These are phyloP conservation scores for Cydonia oblonga DNA, from an alignment of 331 rosid genomes.

Conservation along the genomic window DNA sequence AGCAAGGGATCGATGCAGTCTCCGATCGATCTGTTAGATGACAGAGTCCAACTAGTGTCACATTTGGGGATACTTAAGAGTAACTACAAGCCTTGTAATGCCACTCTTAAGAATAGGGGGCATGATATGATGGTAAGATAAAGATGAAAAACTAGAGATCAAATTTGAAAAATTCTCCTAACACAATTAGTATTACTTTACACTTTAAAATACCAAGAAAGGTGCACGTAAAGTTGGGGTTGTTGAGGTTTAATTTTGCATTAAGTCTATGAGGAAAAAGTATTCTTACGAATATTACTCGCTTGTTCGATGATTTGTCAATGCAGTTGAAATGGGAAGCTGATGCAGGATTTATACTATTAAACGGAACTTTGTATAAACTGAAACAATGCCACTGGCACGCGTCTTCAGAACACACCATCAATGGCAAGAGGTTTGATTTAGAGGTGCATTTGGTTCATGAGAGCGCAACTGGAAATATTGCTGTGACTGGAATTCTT, in stretches of 20 bases:
- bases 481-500: slow-evolving; percentile 44
- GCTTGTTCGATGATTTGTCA: background rate
- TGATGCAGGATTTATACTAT: slow-evolving; percentile 30
- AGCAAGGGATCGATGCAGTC: slow-evolving; percentile 61
- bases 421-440: slow-evolving; percentile 39
- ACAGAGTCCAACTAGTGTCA: slow-evolving; percentile 28
- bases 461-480: slow-evolving; percentile 23
- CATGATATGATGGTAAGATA: slow-evolving; percentile 57
- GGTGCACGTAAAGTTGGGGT: background rate
- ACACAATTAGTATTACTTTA: background rate
- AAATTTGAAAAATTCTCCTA: background rate
- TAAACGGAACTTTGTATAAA: slow-evolving; percentile 35
- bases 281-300: background rate
- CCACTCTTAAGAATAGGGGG: slow-evolving; percentile 57
- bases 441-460: slow-evolving; percentile 65
- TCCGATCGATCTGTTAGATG: slow-evolving; percentile 42
- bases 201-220: background rate
- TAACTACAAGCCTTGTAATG: slow-evolving; percentile 36
- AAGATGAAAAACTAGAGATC: background rate
- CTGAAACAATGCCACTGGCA: slow-evolving; percentile 72
- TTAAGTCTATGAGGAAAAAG: background rate
- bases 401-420: slow-evolving; percentile 58
- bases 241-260: background rate
- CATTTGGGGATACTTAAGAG: slow-evolving; percentile 22
- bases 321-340: slow-evolving; percentile 35